A percentile compares a stretch with the other conserved stretches of the same genome.
Conservation (phyloP, 2,329 filamentous ascomycete genomes). For the Cyphellophora attinorum region DNA sequence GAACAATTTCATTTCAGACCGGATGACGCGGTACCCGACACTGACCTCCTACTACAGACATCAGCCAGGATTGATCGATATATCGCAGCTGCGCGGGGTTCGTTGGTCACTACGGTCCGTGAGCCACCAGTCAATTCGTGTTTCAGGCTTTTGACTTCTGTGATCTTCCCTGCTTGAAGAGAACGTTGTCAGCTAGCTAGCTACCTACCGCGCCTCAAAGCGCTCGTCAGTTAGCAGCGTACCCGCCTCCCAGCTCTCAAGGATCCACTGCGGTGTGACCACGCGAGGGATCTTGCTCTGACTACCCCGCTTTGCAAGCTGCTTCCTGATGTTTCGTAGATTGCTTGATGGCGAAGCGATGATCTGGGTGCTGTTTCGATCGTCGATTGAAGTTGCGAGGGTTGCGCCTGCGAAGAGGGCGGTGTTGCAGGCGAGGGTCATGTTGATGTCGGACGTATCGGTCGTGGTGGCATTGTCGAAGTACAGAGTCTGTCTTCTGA, state of each 20-base stretch:
- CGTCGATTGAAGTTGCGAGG: slow-evolving; percentile 42
- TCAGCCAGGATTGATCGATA: no score
- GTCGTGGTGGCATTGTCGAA: slow-evolving; percentile 29
- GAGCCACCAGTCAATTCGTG: no score
- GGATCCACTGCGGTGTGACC: slow-evolving; percentile 63
- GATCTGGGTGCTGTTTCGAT: slow-evolving; percentile 60
- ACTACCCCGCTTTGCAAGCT: slow-evolving; percentile 23
- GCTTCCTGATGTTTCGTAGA: slow-evolving; percentile 23
- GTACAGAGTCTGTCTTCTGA: slow-evolving; percentile 36
- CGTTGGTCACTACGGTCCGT: no score
- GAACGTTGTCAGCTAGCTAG: no score
- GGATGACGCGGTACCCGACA: no score
- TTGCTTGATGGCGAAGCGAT: slow-evolving; percentile 44
- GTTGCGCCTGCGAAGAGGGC: slow-evolving; percentile 61
- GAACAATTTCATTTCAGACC: no score
- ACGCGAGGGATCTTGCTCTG: slow-evolving; percentile 56
- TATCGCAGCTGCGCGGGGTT: no score
- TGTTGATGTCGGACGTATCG: slow-evolving; percentile 40
- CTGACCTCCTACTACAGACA: no score
- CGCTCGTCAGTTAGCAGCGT: slow-evolving; percentile 73
- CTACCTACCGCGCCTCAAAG: slow-evolving; percentile 10
- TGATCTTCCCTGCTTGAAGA: no score
- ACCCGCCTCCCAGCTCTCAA: slow-evolving; percentile 67
- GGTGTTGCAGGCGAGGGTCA: slow-evolving; percentile 44
- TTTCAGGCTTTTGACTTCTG: no score